Base-by-base conservation (phyloP, 2,329 filamentous ascomycete species). In the Microdochium trichocladiopsis region DNA sequence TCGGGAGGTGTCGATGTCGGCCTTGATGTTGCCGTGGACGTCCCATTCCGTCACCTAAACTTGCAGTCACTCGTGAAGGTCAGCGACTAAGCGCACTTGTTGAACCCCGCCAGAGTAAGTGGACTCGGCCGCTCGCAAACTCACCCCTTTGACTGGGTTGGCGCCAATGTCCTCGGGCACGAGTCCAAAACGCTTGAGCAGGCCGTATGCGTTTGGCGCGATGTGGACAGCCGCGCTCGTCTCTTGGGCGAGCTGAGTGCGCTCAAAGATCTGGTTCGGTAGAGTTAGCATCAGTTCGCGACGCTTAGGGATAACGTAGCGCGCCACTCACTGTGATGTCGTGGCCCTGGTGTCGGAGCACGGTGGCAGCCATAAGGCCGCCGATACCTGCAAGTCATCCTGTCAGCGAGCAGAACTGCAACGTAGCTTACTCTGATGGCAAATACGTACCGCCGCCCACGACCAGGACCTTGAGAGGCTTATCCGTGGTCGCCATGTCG, bases 181-280 rank as follows among this genome's bases (percentile, higher is more conserved):
- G 63, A 45, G 12, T 4, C 41, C 41, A 18, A 45, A 45, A 18
- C 41, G 41, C 18, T 45, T 45, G 3, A 81, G 64, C 1, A 80
- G 61, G 4, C 74, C 72, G 59, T 79, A 77, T 1, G 71, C 68
- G 60, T 82, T 82, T 0, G 78, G 77, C 0, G 76, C 72, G 2
- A 82, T 61, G 59, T 82, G 78, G 47, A 82, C 71, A 0, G 78
- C 79, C 2, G 79, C 78, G 1, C 79, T 79, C 2, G 72, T 63
- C 60, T 82, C 78, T 43, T 69, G 73, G n/a, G 73, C 71, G 51
- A 80, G 74, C 12, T 66, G 65, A 1, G 74, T 77, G 54, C 75
- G 70, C 57, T 78, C 75, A 48, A 69, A 74, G 0, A 78, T 56
- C 68, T 74, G 51, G 24, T 22, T 47, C 12, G 16, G 18, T 31